These are phyloP conservation scores for Fusarium nurragi DNA, from an alignment of 2,329 filamentous ascomycete genomes.

Conservation along the genomic window DNA sequence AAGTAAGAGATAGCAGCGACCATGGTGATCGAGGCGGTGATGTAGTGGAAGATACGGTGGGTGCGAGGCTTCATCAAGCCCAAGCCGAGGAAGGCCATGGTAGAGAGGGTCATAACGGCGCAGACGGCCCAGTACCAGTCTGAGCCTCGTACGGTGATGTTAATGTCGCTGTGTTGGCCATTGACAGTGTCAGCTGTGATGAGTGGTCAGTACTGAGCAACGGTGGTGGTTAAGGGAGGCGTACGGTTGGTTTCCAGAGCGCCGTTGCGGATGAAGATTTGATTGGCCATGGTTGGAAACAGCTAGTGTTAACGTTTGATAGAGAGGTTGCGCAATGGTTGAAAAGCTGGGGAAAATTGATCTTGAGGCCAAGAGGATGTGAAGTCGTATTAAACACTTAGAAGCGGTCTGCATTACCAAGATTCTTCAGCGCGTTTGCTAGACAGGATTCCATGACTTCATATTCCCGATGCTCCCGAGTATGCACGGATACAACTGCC, in stretches of 20 bases:
- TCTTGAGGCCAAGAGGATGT: neutral
- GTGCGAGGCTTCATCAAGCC: conserved; percentile 63
- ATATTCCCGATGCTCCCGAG: neutral
- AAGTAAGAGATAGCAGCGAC: conserved; percentile 62
- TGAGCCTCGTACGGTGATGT: conserved; percentile 67
- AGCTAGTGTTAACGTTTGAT: neutral
- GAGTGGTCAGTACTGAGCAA: rapidly evolving
- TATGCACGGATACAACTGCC: conserved; percentile 1
- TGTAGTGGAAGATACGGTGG: conserved; percentile 65
- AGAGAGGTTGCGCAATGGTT: neutral
- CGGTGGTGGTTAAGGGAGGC: neutral
- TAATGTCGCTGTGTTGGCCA: conserved; percentile 55
- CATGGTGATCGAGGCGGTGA: conserved; percentile 60
- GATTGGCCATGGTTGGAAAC: neutral
- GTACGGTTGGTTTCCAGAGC: conserved; percentile 22
- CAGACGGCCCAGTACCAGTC: conserved; percentile 71
- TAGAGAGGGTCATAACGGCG: conserved; percentile 65
- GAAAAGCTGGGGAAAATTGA: too few relatives aligned
- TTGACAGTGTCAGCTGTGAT: conserved; percentile 11
- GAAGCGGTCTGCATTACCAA: neutral
- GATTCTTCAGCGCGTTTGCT: neutral
- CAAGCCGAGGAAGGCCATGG: conserved; percentile 62
- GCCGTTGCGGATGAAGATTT: conserved; percentile 4
- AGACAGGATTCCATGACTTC: conserved; percentile 5
- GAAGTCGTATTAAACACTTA: conserved; percentile 1